Base-by-base conservation (phyloP, 768 basidiomycete genomes). In the Albatrellus ellisii region DNA sequence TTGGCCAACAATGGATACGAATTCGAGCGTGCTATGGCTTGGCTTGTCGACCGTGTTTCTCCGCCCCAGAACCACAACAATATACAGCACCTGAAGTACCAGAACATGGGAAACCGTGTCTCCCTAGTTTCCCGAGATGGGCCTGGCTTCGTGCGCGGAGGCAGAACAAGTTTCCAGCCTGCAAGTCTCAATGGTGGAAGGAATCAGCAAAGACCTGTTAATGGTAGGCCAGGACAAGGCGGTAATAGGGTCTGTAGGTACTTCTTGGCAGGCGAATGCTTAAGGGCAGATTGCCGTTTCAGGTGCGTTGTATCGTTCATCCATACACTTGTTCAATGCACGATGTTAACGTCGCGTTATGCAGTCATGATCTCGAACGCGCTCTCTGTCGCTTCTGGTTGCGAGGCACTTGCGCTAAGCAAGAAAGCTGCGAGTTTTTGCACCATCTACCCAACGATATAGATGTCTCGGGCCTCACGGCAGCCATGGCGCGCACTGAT, bases 351-450 rank as follows among this genome's bases (percentile, higher is more conserved):
- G 21, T 45, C 41, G 41, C 29, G 42, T 37, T 41, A 42, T 51
- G 3, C 51, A 95, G 92, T 52, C 92, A 95, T 56, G 92, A 97
- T 54, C 73, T 95, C 3, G 92, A 97, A 59, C 76, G 92, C 31
- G 92, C 92, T 1, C 59, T 97, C 17, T 91, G 86, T 63, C 82
- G 95, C 26, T 99, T 99, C 67, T 99, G 95, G 95, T 72, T 99
- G 24, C 76, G 92, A 39, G 94, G 94, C 4, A 90, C 90, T 34
- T 99, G 95, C 56, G 88, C 92, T 24, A 99, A 99, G 60, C 86
- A 91, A 42, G 91, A 94, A 44, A 76, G 73, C 49, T 98, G 92
- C 74, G 95, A 97, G 62, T 98, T 98, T 62, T 62, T 95, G 56
- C 92, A 95, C 56, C 85, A 87, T 57, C 65, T 92, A 4, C 89